These are phyloP conservation scores for Trichaptum fuscoviolaceum DNA, from an alignment of 768 basidiomycete species.

Conservation along the genomic window DNA sequence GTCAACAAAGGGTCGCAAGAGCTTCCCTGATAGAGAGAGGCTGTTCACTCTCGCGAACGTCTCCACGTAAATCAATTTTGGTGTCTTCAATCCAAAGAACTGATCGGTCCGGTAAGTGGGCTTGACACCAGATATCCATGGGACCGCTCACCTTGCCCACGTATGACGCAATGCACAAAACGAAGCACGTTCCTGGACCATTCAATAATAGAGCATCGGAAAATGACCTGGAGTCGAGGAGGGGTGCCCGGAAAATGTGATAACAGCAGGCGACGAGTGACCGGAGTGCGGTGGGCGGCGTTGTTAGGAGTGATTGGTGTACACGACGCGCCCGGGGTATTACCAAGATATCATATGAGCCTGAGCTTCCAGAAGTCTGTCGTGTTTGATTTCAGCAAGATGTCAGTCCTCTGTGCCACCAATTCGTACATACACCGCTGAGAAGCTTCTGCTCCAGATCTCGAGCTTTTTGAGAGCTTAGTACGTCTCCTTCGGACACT, in stretches of 20 bases:
- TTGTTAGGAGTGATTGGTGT: constrained; percentile 71
- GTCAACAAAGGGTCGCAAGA: constrained; percentile 80
- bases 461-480: constrained; percentile 69
- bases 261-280: constrained; percentile 62
- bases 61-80: constrained; percentile 82
- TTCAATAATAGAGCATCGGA: constrained; percentile 83
- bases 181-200: constrained; percentile 91
- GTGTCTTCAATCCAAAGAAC: constrained; percentile 71
- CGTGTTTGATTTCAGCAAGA: neutral
- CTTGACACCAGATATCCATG: neutral
- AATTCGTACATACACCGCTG: constrained; percentile 1
- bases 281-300: constrained; percentile 54
- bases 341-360: constrained; percentile 46
- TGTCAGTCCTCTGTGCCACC: neutral
- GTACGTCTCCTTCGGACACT: constrained; percentile 70
- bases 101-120: constrained; percentile 26
- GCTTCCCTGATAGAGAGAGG: constrained; percentile 79
- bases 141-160: constrained; percentile 56
- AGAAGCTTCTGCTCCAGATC: constrained; percentile 46
- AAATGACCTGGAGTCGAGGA: constrained; percentile 35
- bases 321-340: constrained; percentile 88
- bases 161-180: constrained; percentile 65
- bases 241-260: constrained; percentile 51
- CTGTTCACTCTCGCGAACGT: constrained; percentile 84
- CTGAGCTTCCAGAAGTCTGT: neutral